Evolutionary conservation across 2,329 filamentous ascomycete species (phyloP), one percentile per base, ranked within the genome.

Genomic region (Colletotrichum limetticola): DNA sequence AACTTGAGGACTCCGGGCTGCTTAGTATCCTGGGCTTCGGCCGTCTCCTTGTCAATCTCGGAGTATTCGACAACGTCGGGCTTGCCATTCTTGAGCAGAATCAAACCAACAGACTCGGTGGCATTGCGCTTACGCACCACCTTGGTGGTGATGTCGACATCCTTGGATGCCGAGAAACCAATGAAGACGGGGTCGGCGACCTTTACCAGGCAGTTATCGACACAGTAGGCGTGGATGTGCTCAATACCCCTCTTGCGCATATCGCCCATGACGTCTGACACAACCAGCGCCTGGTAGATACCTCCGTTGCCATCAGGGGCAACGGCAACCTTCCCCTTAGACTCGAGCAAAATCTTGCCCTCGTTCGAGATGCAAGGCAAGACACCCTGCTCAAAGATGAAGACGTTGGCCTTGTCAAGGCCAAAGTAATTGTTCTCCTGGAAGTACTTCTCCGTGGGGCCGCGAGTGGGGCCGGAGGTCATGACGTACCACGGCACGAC

Each of bases 11-110:
- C 88, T 71, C 91, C 92, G 3, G 91, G 87, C 79, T 98, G 92
- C 83, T 94, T 94, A 67, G 92, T 85, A 81, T 99, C 97, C 81
- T 92, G 91, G 76, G 95, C 96, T 84, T 97, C 94, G 71, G 96
- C 94, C n/a, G 94, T 97, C 75, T 91, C 92, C 76, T 90, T 85
- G 86, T 97, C 94, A 78, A 99, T 98, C 86, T 99, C 97, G 6
- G 95, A 98, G 88, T 99, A 99, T 86, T 99, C 97, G 66, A 99
- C 96, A 4, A 99, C 97, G 80, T 97, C 97, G 52, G 97, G 97
- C 85, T 94, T 95, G 83, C 95, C 95, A 83, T 98, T 97, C 90
- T 97, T 98, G 80, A 93, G 92, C 70, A 99, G 86, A 79, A 99
- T 98, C 74, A 99, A 88, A 58, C 97, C 97, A 49, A 99, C 97